Evolutionary conservation across 768 basidiomycete genomes (phyloP).

Genomic region (Boletus pseudo-olivaceus): DNA sequence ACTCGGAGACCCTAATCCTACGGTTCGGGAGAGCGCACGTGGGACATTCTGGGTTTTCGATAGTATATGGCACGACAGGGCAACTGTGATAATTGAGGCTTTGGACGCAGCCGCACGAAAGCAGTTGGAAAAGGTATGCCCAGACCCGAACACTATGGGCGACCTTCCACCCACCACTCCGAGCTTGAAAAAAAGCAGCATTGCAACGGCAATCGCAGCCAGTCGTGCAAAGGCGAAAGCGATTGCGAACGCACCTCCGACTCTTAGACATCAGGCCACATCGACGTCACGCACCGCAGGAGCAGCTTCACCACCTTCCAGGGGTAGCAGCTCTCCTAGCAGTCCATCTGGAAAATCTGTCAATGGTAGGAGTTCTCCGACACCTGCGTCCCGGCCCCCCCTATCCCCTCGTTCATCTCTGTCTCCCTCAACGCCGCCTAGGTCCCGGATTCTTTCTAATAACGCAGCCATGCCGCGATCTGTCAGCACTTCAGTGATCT

Average conservation of each 20-base stretch:
- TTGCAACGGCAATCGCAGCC: constrained; percentile 86
- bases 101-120: constrained; percentile 71
- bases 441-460: constrained; percentile 40
- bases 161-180: constrained; percentile 50
- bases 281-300: constrained; percentile 57
- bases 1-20: constrained; percentile 74
- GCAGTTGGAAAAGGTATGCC: constrained; percentile 84
- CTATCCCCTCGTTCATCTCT: constrained; percentile 48
- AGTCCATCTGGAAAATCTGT: constrained; percentile 44
- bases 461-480: constrained; percentile 41
- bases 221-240: constrained; percentile 85
- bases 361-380: constrained; percentile 35
- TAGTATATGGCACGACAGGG: constrained; percentile 69
- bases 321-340: constrained; percentile 38
- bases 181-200: constrained; percentile 68
- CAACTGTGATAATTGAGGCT: constrained; percentile 54
- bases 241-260: constrained; percentile 78
- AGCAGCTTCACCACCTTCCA: constrained; percentile 40
- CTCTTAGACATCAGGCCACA: constrained; percentile 77
- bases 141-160: constrained; percentile 46
- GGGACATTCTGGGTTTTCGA: constrained; percentile 78
- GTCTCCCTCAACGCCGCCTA: constrained; percentile 43
- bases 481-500: constrained; percentile 33
- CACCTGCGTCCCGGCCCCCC: constrained; percentile 39
- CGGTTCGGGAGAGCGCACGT: constrained; percentile 72